Evolutionary conservation across 805 yeast genomes (phyloP), one percentile per base, ranked within the genome.

Genomic region (Candida silvatica): DNA sequence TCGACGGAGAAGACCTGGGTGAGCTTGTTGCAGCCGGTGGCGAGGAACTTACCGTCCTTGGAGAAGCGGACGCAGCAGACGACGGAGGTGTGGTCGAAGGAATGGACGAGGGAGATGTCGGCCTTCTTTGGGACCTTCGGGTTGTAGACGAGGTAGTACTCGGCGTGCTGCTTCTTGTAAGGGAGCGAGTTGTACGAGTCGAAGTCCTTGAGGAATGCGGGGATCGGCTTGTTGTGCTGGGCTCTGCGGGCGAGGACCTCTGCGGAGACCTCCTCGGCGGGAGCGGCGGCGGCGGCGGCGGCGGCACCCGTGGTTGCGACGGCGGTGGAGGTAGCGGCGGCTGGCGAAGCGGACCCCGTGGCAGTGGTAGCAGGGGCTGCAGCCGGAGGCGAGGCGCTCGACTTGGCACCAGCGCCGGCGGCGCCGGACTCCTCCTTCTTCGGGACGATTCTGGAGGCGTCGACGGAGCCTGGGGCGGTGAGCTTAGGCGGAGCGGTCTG

Each of bases 1-100:
- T 80, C 81, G 34, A 88, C 97, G 46, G 83, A 82, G 61, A 80
- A 90, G 38, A 90, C 95, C 60, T 88, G 96, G 3, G 97, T 92
- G 29, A 94, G 75, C 56, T 87, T 85, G 65, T 90, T 92, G 66
- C 97, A 88, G 32, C 98, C 98, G 12, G 97, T 90, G 18, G 97
- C 98, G 47, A 90, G 68, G 54, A 74, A 84, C 61, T 83, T 81
- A 43, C 97, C 97, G 56, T 86, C 95, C 44, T 77, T 77, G 39
- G 88, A 78, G 66, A 92, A 90, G 42, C 94, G 72, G 39, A 90
- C 97, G 61, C 97, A 90, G 66, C 97, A 92, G 34, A 90, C 97
- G 30, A 90, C 97, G 2, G 95, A 82, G 12, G 87, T 73, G 64
- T 92, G 97, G 54, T 84, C 94, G 47, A 90, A 73, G 11, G 95